Percentiles rank a stretch among this genome's conserved stretches.
Conservation (phyloP, 2,329 filamentous ascomycete genomes). For the Drechslerella dactyloides region DNA sequence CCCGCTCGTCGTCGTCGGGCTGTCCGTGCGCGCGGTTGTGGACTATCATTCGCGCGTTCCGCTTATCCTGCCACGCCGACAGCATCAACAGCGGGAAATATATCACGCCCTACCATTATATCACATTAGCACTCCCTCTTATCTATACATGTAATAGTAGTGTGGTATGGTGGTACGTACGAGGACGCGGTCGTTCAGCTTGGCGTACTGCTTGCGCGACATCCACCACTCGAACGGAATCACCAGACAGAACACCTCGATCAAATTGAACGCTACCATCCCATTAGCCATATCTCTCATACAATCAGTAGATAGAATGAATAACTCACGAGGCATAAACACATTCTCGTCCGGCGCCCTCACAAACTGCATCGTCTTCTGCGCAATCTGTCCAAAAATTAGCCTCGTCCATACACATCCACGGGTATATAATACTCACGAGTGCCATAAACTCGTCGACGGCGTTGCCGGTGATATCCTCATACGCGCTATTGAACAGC, state of each 20-base stretch:
- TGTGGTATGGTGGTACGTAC: constrained; percentile 55
- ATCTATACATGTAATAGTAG: neutral
- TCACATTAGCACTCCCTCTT: too few relatives aligned
- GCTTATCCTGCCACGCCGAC: constrained; percentile 27
- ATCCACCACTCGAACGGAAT: constrained; percentile 96
- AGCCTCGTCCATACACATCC: neutral
- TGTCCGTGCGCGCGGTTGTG: constrained; percentile 80
- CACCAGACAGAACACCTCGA: constrained; percentile 81
- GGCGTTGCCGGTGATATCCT: constrained; percentile 90
- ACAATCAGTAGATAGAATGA: neutral
- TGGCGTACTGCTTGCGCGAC: constrained; percentile 73
- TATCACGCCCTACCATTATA: constrained; percentile 27
- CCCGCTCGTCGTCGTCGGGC: constrained; percentile 82
- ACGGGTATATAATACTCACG: constrained; percentile 13
- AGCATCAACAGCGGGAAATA: constrained; percentile 42
- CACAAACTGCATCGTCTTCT: constrained; percentile 96
- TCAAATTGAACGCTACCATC: constrained; percentile 76
- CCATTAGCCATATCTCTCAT: constrained; percentile 10
- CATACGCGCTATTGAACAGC: constrained; percentile 94
- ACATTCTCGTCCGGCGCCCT: constrained; percentile 97
- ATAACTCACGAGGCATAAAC: constrained; percentile 77
- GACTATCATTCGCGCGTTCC: constrained; percentile 69
- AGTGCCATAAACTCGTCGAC: constrained; percentile 94
- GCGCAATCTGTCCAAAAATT: constrained; percentile 66
- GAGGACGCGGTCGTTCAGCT: constrained; percentile 89